phyloP scores from a whole-genome alignment of 2,329 filamentous ascomycete species.

The Colletotrichum tamarilloi region DNA sequence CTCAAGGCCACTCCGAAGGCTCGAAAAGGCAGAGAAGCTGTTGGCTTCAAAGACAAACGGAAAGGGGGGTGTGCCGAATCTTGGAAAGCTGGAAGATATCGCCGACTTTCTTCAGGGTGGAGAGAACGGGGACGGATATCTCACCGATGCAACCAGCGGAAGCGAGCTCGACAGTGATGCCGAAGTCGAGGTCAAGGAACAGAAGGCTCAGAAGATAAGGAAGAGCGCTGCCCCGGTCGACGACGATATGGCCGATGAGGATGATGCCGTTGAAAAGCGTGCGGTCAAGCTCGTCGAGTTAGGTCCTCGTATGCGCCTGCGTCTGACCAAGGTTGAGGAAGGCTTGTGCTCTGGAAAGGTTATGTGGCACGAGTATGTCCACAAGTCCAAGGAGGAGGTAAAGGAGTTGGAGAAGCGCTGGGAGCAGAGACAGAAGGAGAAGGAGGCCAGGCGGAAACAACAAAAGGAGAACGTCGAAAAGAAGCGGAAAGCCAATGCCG shows the following conservation, averaged over 20 bases:
- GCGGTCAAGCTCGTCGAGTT: slow-evolving; percentile 94
- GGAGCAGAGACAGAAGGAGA: slow-evolving; percentile 81
- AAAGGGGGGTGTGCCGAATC: slow-evolving; percentile 84
- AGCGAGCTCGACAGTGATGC: slow-evolving; percentile 95
- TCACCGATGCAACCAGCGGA: slow-evolving; percentile 85
- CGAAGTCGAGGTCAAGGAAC: slow-evolving; percentile 87
- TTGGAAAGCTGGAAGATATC: slow-evolving; percentile 91
- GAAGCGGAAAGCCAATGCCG: slow-evolving; percentile 72
- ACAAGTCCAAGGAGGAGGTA: slow-evolving; percentile 83
- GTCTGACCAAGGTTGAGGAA: slow-evolving; percentile 96
- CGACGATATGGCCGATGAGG: slow-evolving; percentile 58
- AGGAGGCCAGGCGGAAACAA: slow-evolving; percentile 81
- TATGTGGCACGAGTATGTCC: slow-evolving; percentile 97
- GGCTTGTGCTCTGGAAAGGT: slow-evolving; percentile 89
- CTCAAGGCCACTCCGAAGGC: slow-evolving; percentile 82
- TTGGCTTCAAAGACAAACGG: slow-evolving; percentile 68
- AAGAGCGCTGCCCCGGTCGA: slow-evolving; percentile 60
- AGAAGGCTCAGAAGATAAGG: slow-evolving; percentile 68
- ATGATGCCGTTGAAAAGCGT: slow-evolving; percentile 78
- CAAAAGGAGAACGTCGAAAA: slow-evolving; percentile 92
- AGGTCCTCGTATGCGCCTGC: slow-evolving; percentile 87
- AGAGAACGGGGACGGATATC: slow-evolving; percentile 82
- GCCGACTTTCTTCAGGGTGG: slow-evolving; percentile 93
- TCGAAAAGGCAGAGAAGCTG: slow-evolving; percentile 88
- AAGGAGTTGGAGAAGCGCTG: slow-evolving; percentile 84